A percentile compares a stretch with the other conserved stretches of the same genome.
Evolutionary conservation across 202 grass and related monocot species (phyloP).

Genomic region (Zizania palustris): DNA sequence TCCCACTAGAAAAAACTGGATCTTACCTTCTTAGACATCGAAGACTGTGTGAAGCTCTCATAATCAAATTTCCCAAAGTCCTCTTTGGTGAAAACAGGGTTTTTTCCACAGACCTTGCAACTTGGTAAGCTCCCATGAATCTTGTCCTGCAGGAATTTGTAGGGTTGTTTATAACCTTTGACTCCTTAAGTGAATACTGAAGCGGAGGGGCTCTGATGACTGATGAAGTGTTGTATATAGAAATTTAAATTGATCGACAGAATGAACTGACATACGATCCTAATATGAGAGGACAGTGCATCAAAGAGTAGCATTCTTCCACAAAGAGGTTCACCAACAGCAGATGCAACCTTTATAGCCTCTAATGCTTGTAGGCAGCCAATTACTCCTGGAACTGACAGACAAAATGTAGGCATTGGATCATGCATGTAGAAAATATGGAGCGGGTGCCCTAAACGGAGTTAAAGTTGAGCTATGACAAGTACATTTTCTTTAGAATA

Average conservation of each 20-base stretch:
- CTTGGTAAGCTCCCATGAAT: conserved; percentile 63
- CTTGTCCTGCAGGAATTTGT: conserved; percentile 61
- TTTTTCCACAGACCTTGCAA: conserved; percentile 72
- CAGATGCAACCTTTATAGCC: conserved; percentile 84
- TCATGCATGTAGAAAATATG: background rate
- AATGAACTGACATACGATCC: conserved; percentile 66
- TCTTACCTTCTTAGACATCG: conserved; percentile 80
- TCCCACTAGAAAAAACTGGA: background rate
- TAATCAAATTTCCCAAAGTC: conserved; percentile 86
- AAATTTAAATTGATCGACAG: background rate
- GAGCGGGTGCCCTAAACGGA: background rate
- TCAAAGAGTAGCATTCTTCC: conserved; percentile 96
- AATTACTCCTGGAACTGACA: conserved; percentile 82
- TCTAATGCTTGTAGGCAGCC: conserved; percentile 96
- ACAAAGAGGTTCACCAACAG: conserved; percentile 84
- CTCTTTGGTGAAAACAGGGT: conserved; percentile 58
- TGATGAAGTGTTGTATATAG: background rate
- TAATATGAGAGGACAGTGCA: conserved; percentile 68
- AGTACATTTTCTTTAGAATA: background rate
- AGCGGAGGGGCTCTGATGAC: background rate
- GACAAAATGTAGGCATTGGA: background rate
- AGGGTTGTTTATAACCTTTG: background rate
- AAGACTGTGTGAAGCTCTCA: conserved; percentile 80
- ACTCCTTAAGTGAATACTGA: too few relatives aligned
- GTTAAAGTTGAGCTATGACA: background rate